These are phyloP conservation scores for Pyrus communis DNA, from an alignment of 306 rosid species.

Conservation along the genomic window DNA sequence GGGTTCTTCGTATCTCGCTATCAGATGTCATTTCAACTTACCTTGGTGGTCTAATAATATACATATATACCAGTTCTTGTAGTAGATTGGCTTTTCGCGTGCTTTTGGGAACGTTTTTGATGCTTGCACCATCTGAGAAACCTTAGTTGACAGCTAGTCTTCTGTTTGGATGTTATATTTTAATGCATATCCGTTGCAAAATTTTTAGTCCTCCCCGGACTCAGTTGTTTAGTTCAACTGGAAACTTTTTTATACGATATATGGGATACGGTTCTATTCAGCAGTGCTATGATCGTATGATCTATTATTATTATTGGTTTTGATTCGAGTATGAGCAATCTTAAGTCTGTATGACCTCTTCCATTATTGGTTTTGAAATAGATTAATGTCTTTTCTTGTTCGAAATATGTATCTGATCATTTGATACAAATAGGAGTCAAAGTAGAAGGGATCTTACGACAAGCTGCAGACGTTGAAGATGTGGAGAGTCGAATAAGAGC, in stretches of 20 bases:
- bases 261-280: too few species aligned
- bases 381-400: background rate
- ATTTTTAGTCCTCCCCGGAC: background rate
- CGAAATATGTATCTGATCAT: constrained; percentile 19
- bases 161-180: background rate
- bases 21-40: background rate
- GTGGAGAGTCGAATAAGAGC: constrained; percentile 83
- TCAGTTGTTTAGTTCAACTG: too few species aligned
- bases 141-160: background rate
- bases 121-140: background rate
- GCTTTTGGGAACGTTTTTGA: background rate
- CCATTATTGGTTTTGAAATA: constrained; percentile 5
- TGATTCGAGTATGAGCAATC: background rate
- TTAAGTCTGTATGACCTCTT: background rate
- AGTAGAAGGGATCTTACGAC: constrained; percentile 90
- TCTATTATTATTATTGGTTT: background rate
- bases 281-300: background rate
- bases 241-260: too few species aligned
- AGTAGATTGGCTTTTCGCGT: background rate
- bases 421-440: constrained; percentile 48
- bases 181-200: background rate
- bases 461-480: constrained; percentile 97
- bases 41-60: background rate
- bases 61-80: background rate
- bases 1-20: constrained; percentile 12